Evolutionary conservation across 2,329 filamentous ascomycete species (phyloP), one percentile per base, ranked within the genome.

Genomic region (Drechslerella stenobrocha): DNA sequence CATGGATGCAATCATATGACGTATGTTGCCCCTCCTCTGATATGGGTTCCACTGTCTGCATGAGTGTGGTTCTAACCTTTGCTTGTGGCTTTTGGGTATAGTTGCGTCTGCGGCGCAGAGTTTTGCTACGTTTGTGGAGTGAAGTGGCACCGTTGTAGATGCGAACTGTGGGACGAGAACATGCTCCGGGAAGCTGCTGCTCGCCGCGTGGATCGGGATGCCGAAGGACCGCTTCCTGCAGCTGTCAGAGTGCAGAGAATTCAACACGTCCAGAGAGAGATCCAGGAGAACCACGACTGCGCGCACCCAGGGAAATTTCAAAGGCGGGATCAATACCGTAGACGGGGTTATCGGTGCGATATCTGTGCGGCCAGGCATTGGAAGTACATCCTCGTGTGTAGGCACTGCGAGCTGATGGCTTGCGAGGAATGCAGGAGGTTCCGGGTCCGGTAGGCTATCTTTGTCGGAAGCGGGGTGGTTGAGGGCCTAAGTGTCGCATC

Each of bases 1-100:
- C 34, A 26, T 1, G 61, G 61, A 6, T 66, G 61, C 26, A 42
- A 59, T 51, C 61, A 66, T 51, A 66, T 66, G 53, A 66, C 53
- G 61, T 66, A 15, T 34, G 61, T 59, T 18, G 5, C n/a, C 6
- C 11, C 46, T 15, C n/a, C n/a, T n/a, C n/a, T n/a, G n/a, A n/a
- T n/a, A n/a, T n/a, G n/a, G n/a, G n/a, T n/a, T n/a, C n/a, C n/a
- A n/a, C n/a, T n/a, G n/a, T n/a, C n/a, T n/a, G n/a, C n/a, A n/a
- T n/a, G n/a, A n/a, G n/a, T n/a, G n/a, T n/a, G n/a, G n/a, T n/a
- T n/a, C n/a, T n/a, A n/a, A 22, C 34, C 34, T 7, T 34, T 35
- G 18, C n/a, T 6, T 6, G 4, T 18, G 18, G 3, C 24, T 9
- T 20, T 20, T 37, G 2, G 32, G 5, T 18, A 50, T 34, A 53